A percentile compares a stretch with the other conserved stretches of the same genome.
phyloP scores from a whole-genome alignment of 768 basidiomycete species.

The Lactarius hengduanensis region DNA sequence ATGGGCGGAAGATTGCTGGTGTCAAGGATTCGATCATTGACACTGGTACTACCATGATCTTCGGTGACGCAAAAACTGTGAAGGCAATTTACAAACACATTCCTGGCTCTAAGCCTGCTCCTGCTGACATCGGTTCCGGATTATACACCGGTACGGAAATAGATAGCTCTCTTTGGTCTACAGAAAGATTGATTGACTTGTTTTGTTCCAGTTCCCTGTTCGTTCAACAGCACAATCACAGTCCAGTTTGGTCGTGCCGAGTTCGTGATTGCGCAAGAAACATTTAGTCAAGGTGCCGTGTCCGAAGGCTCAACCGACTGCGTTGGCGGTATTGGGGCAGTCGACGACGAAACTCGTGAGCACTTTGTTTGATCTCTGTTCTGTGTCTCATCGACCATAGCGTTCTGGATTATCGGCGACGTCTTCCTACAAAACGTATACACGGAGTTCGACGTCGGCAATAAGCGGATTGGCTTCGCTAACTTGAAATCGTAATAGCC shows the following conservation, averaged over 20 bases:
- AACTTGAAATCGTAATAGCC: neutral
- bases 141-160: conserved; percentile 2
- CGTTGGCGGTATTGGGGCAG: conserved; percentile 24
- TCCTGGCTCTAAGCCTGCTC: conserved; percentile 6
- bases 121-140: neutral
- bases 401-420: conserved; percentile 11
- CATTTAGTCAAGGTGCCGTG: conserved; percentile 34
- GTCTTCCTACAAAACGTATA: conserved; percentile 16
- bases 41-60: conserved; percentile 29
- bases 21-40: conserved; percentile 27
- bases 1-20: neutral
- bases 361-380: neutral
- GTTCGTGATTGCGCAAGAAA: conserved; percentile 31
- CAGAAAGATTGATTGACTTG: neutral
- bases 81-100: conserved; percentile 14
- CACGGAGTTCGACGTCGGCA: conserved; percentile 20
- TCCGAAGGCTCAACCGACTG: conserved; percentile 25
- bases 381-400: neutral
- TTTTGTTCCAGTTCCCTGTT: conserved; percentile 29
- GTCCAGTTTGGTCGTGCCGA: conserved; percentile 35
- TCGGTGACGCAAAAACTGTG: conserved; percentile 23
- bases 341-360: neutral
- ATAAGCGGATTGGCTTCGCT: conserved; percentile 23
- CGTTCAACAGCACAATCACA: conserved; percentile 26
- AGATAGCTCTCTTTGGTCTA: neutral